phyloP scores from a whole-genome alignment of 164 flowering plant genomes.

The Umbilicus rupestris region DNA sequence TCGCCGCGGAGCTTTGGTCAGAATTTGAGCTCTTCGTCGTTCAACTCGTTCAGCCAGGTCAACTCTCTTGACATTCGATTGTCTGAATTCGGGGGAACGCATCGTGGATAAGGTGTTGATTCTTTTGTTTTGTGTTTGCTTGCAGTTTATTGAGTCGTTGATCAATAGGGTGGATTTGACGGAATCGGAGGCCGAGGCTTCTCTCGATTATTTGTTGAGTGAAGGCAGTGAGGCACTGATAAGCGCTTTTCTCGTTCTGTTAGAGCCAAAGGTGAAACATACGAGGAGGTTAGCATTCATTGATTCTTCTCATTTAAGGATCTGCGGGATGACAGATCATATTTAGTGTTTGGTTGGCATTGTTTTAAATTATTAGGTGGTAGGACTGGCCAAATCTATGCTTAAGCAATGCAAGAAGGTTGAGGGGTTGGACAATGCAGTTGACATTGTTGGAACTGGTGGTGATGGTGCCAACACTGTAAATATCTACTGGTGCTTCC shows the following conservation, averaged over 20 bases:
- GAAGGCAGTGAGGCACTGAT: conserved; percentile 71
- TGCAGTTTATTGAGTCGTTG: conserved; percentile 66
- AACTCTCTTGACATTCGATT: not conserved
- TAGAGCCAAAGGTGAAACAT: conserved; percentile 94
- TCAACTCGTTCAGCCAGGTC: conserved; percentile 9
- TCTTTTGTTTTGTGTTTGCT: not conserved
- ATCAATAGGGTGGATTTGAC: conserved; percentile 62
- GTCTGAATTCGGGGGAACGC: no score
- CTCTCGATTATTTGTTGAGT: conserved; percentile 54
- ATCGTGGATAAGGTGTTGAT: not conserved
- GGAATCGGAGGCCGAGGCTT: conserved; percentile 67
- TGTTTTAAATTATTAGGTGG: conserved; percentile 31
- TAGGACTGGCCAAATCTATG: conserved; percentile 88
- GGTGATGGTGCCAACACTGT: conserved; percentile 95
- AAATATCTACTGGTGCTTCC: conserved; percentile 89
- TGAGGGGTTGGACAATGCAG: conserved; percentile 62
- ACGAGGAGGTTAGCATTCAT: conserved; percentile 53
- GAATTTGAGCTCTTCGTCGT: conserved; percentile 1
- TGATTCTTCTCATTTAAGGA: not conserved
- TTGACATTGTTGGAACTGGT: conserved; percentile 95
- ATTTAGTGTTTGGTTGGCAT: not conserved
- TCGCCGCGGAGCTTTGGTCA: not conserved
- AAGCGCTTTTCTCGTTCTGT: conserved; percentile 79
- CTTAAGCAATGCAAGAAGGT: conserved; percentile 53
- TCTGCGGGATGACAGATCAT: not conserved